Conservation (phyloP, 352 stramenopile species). For the Thraustotheca clavata region DNA sequence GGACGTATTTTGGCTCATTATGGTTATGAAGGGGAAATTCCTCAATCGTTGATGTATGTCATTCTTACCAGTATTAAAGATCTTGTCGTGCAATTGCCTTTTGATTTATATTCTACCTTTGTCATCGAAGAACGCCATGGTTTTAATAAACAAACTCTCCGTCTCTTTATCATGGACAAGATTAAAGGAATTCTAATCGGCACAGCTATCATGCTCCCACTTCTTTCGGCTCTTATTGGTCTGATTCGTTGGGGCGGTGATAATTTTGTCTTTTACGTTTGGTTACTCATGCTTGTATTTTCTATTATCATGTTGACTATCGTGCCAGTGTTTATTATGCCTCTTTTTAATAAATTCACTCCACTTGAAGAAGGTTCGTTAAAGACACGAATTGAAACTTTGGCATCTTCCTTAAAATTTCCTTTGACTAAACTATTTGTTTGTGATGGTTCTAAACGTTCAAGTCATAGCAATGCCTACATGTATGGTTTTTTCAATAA, state of each 20-base stretch:
- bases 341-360: constrained; percentile 96
- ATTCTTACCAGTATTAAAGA: constrained; percentile 56
- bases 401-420: constrained; percentile 88
- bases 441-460: constrained; percentile 96
- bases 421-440: constrained; percentile 97
- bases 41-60: constrained; percentile 59
- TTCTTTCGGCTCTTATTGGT: constrained; percentile 51
- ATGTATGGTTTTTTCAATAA: constrained; percentile 94
- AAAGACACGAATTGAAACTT: constrained; percentile 86
- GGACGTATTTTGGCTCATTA: constrained; percentile 42
- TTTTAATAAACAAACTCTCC: constrained; percentile 96
- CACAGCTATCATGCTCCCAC: constrained; percentile 60
- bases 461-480: constrained; percentile 86
- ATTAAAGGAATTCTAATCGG: constrained; percentile 89
- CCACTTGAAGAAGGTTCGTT: constrained; percentile 81
- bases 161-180: constrained; percentile 94
- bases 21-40: constrained; percentile 73
- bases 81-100: constrained; percentile 50
- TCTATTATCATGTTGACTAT: constrained; percentile 94
- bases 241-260: constrained; percentile 66
- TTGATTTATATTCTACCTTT: constrained; percentile 92
- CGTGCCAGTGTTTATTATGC: constrained; percentile 94
- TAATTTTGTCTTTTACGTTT: constrained; percentile 90
- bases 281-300: constrained; percentile 91
- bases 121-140: constrained; percentile 94